A percentile compares a stretch with the other conserved stretches of the same genome.
Evolutionary conservation across 768 basidiomycete genomes (phyloP).

Genomic region (Hortiboletus flavorubellus): DNA sequence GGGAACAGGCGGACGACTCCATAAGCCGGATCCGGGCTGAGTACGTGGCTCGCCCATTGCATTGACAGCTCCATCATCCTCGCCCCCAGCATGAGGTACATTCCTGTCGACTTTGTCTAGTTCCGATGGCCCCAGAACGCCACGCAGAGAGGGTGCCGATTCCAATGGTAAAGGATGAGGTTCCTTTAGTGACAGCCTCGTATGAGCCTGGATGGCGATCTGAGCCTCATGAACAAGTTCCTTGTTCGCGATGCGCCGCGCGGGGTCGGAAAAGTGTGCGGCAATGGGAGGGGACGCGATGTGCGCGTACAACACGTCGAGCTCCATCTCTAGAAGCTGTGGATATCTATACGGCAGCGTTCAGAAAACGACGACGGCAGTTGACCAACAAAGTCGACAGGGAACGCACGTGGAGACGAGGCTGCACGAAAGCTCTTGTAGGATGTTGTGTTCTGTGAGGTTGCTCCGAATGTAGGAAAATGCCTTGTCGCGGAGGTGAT

Average conservation of each 20-base stretch:
- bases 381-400: background rate
- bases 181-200: conserved; percentile 5
- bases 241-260: conserved; percentile 10
- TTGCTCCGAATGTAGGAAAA: conserved; percentile 15
- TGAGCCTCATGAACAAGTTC: conserved; percentile 19
- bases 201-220: conserved; percentile 16
- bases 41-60: no score
- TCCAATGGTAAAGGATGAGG: background rate
- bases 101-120: no score
- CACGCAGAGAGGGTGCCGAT: no score
- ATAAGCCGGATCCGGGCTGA: no score
- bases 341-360: background rate
- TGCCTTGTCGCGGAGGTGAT: conserved; percentile 16
- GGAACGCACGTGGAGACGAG: background rate
- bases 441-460: background rate
- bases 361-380: background rate
- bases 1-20: no score
- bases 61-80: no score
- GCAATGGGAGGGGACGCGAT: background rate
- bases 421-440: background rate
- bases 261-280: conserved; percentile 2
- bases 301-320: background rate
- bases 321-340: conserved; percentile 10
- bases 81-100: no score
- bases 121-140: no score